These are phyloP conservation scores for Odontarrhena argentea DNA, from an alignment of 345 rosid species.

Conservation along the genomic window DNA sequence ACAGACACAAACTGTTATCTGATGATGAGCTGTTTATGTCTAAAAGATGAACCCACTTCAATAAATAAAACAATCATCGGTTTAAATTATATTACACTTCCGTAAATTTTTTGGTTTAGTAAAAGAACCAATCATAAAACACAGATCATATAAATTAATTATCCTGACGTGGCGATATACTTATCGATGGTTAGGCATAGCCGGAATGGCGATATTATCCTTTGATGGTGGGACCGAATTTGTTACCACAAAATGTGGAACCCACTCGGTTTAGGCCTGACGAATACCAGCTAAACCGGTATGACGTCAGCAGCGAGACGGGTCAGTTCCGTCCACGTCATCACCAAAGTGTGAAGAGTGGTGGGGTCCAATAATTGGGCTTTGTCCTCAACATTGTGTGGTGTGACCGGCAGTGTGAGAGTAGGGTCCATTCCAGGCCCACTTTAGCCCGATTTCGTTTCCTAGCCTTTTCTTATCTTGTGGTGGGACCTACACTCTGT, in stretches of 20 bases:
- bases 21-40: constrained; percentile 21
- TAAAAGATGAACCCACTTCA: constrained; percentile 17
- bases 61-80: constrained; percentile 13
- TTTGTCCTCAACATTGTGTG: constrained; percentile 27
- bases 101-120: no score
- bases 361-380: constrained; percentile 40
- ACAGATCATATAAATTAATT: neutral
- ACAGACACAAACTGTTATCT: constrained; percentile 18
- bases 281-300: constrained; percentile 16
- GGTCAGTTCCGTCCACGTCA: constrained; percentile 19
- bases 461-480: constrained; percentile 33
- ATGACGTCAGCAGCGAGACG: neutral
- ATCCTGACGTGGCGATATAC: constrained; percentile 21
- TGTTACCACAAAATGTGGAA: constrained; percentile 1
- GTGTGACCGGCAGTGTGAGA: constrained; percentile 34
- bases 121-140: no score
- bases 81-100: no score
- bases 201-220: neutral
- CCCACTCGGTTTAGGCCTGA: constrained; percentile 10
- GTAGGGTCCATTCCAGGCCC: constrained; percentile 40
- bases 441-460: constrained; percentile 14
- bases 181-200: neutral
- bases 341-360: neutral
- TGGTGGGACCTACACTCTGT: constrained; percentile 31
- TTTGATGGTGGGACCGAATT: constrained; percentile 5